Conservation (phyloP, 1,139 yeast species). For the Yamadazyma dushanensis region DNA sequence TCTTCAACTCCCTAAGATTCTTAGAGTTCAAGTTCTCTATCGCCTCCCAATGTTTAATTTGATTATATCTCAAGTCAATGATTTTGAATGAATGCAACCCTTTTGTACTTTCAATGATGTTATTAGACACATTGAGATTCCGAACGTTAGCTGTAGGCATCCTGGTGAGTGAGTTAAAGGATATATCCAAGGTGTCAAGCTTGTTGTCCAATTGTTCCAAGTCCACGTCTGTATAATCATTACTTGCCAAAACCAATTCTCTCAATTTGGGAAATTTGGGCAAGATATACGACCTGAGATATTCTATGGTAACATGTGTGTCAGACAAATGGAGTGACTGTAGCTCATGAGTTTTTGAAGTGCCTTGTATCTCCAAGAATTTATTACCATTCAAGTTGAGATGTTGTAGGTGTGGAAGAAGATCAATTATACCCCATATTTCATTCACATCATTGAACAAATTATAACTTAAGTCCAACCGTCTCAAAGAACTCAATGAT, state of each 20-base stretch:
- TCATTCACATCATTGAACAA: conserved; percentile 44
- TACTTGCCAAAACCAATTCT: conserved; percentile 49
- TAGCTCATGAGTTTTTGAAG: conserved; percentile 22
- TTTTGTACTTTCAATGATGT: conserved; percentile 18
- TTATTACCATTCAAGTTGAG: conserved; percentile 67
- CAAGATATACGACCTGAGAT: conserved; percentile 26
- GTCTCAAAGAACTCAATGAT: conserved; percentile 21
- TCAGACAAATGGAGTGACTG: conserved; percentile 28
- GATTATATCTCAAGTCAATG: conserved; percentile 52
- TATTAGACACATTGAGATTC: conserved; percentile 27
- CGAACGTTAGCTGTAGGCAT: conserved; percentile 27
- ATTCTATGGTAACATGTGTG: conserved; percentile 25
- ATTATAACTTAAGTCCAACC: conserved; percentile 65
- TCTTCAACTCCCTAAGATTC: conserved; percentile 40
- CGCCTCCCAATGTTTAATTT: conserved; percentile 44
- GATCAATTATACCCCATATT: conserved; percentile 36
- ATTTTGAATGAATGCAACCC: conserved; percentile 9
- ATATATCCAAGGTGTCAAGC: conserved; percentile 40
- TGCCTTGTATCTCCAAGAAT: conserved; percentile 34
- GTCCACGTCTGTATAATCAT: conserved; percentile 32
- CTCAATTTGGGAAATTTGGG: conserved; percentile 43
- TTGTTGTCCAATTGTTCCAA: conserved; percentile 8
- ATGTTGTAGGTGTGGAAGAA: conserved; percentile 36
- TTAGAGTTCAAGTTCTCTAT: conserved; percentile 46
- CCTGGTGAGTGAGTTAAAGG: conserved; percentile 38